Conservation (phyloP, 2,329 filamentous ascomycete species). For the Periconia digitata region DNA sequence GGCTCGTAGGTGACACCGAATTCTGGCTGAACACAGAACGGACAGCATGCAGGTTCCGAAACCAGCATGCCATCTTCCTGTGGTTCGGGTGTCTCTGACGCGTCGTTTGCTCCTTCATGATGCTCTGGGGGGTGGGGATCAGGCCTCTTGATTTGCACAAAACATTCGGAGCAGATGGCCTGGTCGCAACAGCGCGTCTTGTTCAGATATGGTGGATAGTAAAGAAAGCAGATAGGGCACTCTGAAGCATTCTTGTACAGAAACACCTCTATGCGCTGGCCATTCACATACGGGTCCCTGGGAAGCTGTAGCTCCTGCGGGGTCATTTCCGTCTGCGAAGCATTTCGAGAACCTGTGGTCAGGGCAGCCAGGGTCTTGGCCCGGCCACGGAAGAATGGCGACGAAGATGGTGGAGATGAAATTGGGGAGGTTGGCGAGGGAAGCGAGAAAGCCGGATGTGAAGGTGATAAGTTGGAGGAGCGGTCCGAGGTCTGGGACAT, state of each 20-base stretch:
- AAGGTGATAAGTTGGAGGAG: constrained; percentile 59
- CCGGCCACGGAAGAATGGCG: constrained; percentile 71
- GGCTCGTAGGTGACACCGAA: constrained; percentile 95
- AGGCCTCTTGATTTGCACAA: constrained; percentile 95
- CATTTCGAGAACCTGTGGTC: constrained; percentile 73
- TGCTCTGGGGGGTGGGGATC: constrained; percentile 90
- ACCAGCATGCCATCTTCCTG: constrained; percentile 68
- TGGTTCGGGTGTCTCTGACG: constrained; percentile 40
- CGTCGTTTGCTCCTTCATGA: constrained; percentile 48
- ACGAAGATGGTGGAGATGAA: constrained; percentile 50
- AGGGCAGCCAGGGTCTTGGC: constrained; percentile 88
- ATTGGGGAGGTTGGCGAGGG: constrained; percentile 60
- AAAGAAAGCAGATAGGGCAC: constrained; percentile 95
- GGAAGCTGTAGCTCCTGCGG: constrained; percentile 80
- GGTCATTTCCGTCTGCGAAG: constrained; percentile 68
- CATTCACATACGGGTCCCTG: constrained; percentile 85
- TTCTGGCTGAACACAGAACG: constrained; percentile 92
- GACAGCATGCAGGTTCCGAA: constrained; percentile 88
- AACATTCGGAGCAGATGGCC: constrained; percentile 95
- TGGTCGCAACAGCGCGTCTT: constrained; percentile 94
- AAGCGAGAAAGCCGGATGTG: constrained; percentile 64
- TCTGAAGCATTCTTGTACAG: constrained; percentile 89
- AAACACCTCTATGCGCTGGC: constrained; percentile 89
- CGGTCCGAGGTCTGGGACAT: constrained; percentile 77
- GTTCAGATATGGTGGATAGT: constrained; percentile 93